Evolutionary conservation across 192 early-diverging fungal species (phyloP).

Genomic region (Mortierella claussenii): DNA sequence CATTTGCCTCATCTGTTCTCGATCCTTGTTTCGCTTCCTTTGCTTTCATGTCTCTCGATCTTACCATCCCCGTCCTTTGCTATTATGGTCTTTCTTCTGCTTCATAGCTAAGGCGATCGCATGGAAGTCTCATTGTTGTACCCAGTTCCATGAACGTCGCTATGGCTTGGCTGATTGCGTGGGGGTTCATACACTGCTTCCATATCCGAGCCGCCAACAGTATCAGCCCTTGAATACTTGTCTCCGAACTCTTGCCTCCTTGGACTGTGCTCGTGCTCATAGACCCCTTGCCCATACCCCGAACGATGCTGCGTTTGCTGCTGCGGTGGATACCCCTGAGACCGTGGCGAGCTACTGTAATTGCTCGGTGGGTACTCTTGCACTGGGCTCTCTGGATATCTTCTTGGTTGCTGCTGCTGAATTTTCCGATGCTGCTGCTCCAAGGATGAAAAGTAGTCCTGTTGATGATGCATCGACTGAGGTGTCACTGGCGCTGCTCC

Average conservation of each 20-base stretch:
- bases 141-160: background rate
- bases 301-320: background rate
- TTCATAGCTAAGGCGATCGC: background rate
- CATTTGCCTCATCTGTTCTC: too few relatives aligned
- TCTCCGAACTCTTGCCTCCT: background rate
- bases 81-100: too few relatives aligned
- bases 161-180: background rate
- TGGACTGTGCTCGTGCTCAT: background rate
- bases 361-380: background rate
- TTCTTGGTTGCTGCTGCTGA: conserved; percentile 9
- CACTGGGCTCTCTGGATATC: background rate
- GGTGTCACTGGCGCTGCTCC: background rate
- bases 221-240: background rate
- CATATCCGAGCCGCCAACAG: background rate
- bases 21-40: too few relatives aligned
- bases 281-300: background rate
- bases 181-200: background rate
- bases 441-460: background rate
- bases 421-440: conserved; percentile 5
- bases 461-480: background rate
- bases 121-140: background rate
- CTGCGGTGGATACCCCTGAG: background rate
- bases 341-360: background rate
- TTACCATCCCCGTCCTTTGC: too few relatives aligned
- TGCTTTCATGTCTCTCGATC: too few relatives aligned